Evolutionary conservation across 202 grass and related monocot species (phyloP).

Genomic region (Schoenoplectus tabernaemontani): DNA sequence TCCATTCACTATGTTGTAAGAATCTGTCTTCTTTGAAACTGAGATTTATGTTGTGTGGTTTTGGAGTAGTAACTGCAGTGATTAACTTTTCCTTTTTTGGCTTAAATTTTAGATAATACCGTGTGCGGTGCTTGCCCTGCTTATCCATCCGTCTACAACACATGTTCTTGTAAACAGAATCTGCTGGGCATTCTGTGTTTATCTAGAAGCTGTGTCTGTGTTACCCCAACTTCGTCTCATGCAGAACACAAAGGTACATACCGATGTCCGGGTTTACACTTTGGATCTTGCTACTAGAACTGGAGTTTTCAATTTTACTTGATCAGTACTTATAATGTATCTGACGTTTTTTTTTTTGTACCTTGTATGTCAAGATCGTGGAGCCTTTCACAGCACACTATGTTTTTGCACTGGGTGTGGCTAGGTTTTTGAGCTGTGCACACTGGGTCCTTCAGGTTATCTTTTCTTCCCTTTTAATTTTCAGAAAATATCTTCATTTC

Average conservation of each 20-base stretch:
- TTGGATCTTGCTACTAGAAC: background rate
- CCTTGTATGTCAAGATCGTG: slow-evolving; percentile 48
- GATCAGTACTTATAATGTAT: slow-evolving; percentile 1
- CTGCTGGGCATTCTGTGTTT: slow-evolving; percentile 93
- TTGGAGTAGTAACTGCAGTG: background rate
- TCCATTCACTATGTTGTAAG: slow-evolving; percentile 89
- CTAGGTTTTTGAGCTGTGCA: slow-evolving; percentile 95
- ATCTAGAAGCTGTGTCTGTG: slow-evolving; percentile 94
- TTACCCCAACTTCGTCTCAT: slow-evolving; percentile 85
- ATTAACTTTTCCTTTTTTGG: slow-evolving; percentile 15
- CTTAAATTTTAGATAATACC: slow-evolving; percentile 53
- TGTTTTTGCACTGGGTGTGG: slow-evolving; percentile 90
- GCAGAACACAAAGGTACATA: slow-evolving; percentile 91
- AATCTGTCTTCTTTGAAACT: background rate
- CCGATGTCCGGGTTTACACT: background rate
- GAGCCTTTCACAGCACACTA: slow-evolving; percentile 97
- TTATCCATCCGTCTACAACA: slow-evolving; percentile 89
- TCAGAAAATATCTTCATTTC: background rate
- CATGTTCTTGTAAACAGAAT: slow-evolving; percentile 88
- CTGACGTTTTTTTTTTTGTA: slow-evolving; percentile 26
- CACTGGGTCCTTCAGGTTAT: slow-evolving; percentile 98
- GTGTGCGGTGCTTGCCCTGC: slow-evolving; percentile 57
- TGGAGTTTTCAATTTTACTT: slow-evolving; percentile 11
- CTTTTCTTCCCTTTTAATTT: slow-evolving; percentile 5
- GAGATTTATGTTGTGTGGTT: background rate